Base-by-base conservation (phyloP, 371 early-diverging fungal genomes). In the Mortierella sp. region DNA sequence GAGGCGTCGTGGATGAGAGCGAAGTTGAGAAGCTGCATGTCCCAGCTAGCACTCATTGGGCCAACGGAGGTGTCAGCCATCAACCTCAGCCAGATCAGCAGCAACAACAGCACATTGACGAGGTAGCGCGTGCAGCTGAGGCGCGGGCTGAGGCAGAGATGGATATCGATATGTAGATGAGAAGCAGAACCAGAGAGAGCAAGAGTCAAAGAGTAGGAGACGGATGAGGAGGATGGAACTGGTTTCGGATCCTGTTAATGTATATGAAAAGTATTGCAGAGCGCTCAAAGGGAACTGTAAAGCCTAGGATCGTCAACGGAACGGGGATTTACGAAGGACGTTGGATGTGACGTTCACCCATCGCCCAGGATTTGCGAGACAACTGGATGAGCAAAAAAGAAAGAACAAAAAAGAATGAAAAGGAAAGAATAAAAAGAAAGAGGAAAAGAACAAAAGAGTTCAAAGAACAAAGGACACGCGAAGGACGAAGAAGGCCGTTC, bases 61-160 rank as follows among this genome's bases (percentile, higher is more conserved):
- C 71, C 15, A 50, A 61, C 8, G 51, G 67, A 44, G 82, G 86
- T 63, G 60, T 79, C 48, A 67, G 83, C 17, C 82, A 82, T 50
- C 32, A 66, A 34, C 49, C 53, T 15, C 43, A 43, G 17, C 43
- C 11, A 6, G 17, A 51, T n/a, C 63, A 70, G 48, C 48, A 43
- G 12, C 48, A n/a, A 24, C 21, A 39, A 15, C 39, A 42, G 34
- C 34, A 28, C 26, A 39, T 37, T 23, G 56, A 50, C 19, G 61
- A 52, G 4, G n/a, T n/a, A n/a, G n/a, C n/a, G n/a, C n/a, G n/a
- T n/a, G n/a, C n/a, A n/a, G 32, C 48, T 3, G 67, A 67, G 19
- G 55, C 27, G 15, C 57, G 47, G 14, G 55, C 55, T 0, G 61
- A 62, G 48, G 51, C 55, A 50, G 72, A 65, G 21, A 61, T 65